Evolutionary conservation across 176 grass and related monocot genomes (phyloP).

Genomic region (Puya raimondii): DNA sequence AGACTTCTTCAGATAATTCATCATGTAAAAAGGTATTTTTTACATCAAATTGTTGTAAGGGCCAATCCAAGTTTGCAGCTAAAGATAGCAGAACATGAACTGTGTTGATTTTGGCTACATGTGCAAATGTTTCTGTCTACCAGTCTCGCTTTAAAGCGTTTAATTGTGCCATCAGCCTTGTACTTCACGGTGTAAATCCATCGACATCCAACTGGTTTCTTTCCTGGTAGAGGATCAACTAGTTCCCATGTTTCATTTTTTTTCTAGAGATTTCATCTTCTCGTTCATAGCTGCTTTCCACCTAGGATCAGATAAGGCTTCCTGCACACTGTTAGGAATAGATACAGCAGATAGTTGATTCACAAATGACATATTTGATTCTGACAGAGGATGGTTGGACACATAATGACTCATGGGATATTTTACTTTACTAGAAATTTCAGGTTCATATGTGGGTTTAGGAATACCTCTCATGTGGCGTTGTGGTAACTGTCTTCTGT

Average conservation of each 20-base stretch:
- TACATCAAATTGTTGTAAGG: neutral
- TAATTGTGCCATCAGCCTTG: neutral
- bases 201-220: neutral
- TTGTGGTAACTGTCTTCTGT: neutral
- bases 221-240: neutral
- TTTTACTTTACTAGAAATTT: no score
- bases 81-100: neutral
- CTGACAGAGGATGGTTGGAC: neutral
- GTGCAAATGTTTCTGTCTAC: neutral
- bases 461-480: neutral
- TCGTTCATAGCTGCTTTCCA: constrained; percentile 1
- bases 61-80: neutral
- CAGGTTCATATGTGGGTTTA: neutral
- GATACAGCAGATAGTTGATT: neutral
- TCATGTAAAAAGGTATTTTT: neutral
- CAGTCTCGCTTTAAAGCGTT: neutral
- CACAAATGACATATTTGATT: neutral
- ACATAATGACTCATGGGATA: neutral
- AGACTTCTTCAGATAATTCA: neutral
- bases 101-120: neutral
- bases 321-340: neutral
- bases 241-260: neutral
- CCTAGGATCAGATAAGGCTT: neutral
- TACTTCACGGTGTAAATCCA: constrained; percentile 5
- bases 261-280: neutral